These are phyloP conservation scores for Graphilbum sp. DNA, from an alignment of 2,329 filamentous ascomycete genomes.

Conservation along the genomic window DNA sequence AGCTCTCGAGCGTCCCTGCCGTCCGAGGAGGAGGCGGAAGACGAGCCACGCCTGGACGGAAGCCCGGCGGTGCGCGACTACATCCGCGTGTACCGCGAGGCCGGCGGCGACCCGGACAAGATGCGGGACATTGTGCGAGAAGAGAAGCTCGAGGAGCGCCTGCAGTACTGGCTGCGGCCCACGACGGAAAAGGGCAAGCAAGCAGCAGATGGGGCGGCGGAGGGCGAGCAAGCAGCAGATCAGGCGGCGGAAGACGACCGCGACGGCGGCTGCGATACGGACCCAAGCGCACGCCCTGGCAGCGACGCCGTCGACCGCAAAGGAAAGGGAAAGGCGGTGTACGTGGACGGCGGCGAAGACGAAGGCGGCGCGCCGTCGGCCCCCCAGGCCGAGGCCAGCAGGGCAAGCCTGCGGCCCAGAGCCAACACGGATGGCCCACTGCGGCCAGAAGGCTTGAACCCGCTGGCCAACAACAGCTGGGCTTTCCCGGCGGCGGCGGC, in stretches of 20 bases:
- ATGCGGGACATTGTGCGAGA: constrained; percentile 45
- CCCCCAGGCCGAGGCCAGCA: background rate
- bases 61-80: constrained; percentile 26
- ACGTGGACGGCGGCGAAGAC: background rate
- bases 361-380: background rate
- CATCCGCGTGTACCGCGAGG: constrained; percentile 40
- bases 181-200: constrained; percentile 16
- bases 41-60: too few relatives aligned
- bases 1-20: too few relatives aligned
- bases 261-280: background rate
- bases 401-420: constrained; percentile 23
- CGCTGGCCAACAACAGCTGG: constrained; percentile 45
- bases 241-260: background rate
- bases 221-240: background rate
- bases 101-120: constrained; percentile 39
- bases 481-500: constrained; percentile 24
- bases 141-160: constrained; percentile 39
- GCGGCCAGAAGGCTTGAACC: constrained; percentile 25
- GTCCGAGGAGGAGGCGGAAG: too few relatives aligned
- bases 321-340: constrained; percentile 3
- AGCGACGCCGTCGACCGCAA: constrained; percentile 2
- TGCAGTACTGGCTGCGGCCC: constrained; percentile 41
- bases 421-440: constrained; percentile 41
- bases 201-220: background rate
- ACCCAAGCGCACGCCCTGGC: too few relatives aligned